Percentiles rank a stretch among this genome's conserved stretches.
Conservation (phyloP, 495 filamentous ascomycete genomes). For the Hypoxylon lenormandii region DNA sequence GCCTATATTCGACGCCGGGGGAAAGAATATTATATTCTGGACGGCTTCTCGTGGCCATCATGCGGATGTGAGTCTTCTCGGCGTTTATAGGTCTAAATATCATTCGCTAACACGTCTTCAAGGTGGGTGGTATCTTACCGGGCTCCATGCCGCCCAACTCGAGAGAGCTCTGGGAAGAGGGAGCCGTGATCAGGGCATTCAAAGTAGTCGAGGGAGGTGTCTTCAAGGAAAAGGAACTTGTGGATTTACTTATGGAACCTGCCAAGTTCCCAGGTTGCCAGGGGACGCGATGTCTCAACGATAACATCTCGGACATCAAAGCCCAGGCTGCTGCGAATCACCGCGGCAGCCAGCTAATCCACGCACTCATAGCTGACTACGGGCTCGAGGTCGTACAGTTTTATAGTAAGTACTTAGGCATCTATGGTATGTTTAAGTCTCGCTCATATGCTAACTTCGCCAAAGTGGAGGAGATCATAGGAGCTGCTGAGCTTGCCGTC, state of each 20-base stretch:
- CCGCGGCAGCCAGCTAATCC: slow-evolving; percentile 90
- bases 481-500: slow-evolving; percentile 49
- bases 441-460: background rate
- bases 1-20: slow-evolving; percentile 79
- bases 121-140: slow-evolving; percentile 85
- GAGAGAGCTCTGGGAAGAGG: slow-evolving; percentile 90
- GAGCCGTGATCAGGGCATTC: slow-evolving; percentile 88
- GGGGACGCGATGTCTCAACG: slow-evolving; percentile 86
- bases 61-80: slow-evolving; percentile 93
- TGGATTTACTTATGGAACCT: slow-evolving; percentile 81
- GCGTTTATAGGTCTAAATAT: slow-evolving; percentile 48
- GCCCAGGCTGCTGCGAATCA: slow-evolving; percentile 95
- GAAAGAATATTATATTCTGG: slow-evolving; percentile 91
- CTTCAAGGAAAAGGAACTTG: slow-evolving; percentile 86
- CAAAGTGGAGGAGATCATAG: slow-evolving; percentile 6
- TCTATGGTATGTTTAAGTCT: background rate
- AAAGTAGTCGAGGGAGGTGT: slow-evolving; percentile 88
- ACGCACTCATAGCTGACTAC: slow-evolving; percentile 83
- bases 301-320: slow-evolving; percentile 95
- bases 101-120: no score
- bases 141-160: slow-evolving; percentile 63
- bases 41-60: slow-evolving; percentile 94
- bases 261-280: slow-evolving; percentile 84
- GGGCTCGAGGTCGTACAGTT: slow-evolving; percentile 89
- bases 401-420: slow-evolving; percentile 67